Evolutionary conservation across 495 filamentous ascomycete species (phyloP).

Genomic region (Thermochaetoides thermophila): DNA sequence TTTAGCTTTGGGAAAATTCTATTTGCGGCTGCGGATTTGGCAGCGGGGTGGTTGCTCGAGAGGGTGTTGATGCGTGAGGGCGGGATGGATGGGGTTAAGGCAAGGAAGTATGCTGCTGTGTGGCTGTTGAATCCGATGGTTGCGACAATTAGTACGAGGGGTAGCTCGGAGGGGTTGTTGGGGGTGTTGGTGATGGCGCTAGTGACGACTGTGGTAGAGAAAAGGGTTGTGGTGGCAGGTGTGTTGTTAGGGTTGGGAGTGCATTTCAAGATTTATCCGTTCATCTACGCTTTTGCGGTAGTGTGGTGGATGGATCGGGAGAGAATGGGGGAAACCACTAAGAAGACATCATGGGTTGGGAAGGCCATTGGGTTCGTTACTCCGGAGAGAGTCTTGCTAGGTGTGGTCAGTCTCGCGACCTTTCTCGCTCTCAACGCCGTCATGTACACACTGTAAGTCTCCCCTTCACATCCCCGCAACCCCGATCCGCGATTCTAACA

Average conservation of each 20-base stretch:
- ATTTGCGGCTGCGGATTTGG: constrained; percentile 68
- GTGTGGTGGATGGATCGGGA: constrained; percentile 72
- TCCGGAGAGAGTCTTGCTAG: constrained; percentile 42
- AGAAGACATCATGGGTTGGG: constrained; percentile 5
- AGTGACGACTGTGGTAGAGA: constrained; percentile 60
- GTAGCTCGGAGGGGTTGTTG: constrained; percentile 82
- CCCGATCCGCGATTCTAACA: constrained; percentile 2
- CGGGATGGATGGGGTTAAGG: constrained; percentile 28
- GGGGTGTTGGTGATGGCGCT: constrained; percentile 69
- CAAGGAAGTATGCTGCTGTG: constrained; percentile 61
- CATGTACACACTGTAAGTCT: constrained; percentile 60
- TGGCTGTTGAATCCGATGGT: constrained; percentile 98
- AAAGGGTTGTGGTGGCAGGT: constrained; percentile 49
- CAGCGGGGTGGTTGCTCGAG: constrained; percentile 73
- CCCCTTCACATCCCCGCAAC: background rate
- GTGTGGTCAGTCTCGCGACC: constrained; percentile 47
- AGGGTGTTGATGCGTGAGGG: constrained; percentile 14
- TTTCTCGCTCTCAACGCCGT: constrained; percentile 55
- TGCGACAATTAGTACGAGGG: constrained; percentile 83
- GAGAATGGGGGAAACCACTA: constrained; percentile 9
- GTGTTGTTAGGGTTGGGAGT: constrained; percentile 67
- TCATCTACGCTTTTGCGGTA: constrained; percentile 79
- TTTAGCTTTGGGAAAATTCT: constrained; percentile 82
- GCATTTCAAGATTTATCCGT: constrained; percentile 98
- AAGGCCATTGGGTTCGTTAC: constrained; percentile 43